phyloP scores from a whole-genome alignment of 805 yeast genomes.

The Pichia nakasei region DNA sequence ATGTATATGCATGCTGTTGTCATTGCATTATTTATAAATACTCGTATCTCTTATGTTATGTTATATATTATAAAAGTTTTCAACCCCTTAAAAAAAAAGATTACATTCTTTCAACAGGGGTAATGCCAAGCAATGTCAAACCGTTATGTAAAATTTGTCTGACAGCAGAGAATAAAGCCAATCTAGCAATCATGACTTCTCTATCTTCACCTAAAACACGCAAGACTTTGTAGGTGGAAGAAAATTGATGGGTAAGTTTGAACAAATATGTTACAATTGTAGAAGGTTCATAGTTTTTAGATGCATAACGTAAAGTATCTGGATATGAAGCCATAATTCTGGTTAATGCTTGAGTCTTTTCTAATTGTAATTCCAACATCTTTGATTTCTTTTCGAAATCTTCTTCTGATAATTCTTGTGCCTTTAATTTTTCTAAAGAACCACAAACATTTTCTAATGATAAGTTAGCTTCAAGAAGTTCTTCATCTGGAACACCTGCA shows the following conservation, averaged over 20 bases:
- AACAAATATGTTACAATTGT: slow-evolving; percentile 91
- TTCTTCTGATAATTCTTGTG: slow-evolving; percentile 19
- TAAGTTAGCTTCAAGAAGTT: slow-evolving; percentile 22
- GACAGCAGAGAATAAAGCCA: slow-evolving; percentile 85
- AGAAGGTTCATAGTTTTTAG: slow-evolving; percentile 82
- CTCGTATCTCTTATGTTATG: too few species aligned
- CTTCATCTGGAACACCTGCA: slow-evolving; percentile 38
- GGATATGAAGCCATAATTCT: slow-evolving; percentile 86
- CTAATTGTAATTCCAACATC: slow-evolving; percentile 20
- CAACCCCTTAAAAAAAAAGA: too few species aligned
- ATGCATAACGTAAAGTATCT: slow-evolving; percentile 75
- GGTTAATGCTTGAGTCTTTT: slow-evolving; percentile 43
- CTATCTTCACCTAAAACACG: slow-evolving; percentile 96
- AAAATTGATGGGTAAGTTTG: slow-evolving; percentile 85
- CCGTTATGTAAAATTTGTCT: slow-evolving; percentile 86
- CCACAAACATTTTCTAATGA: slow-evolving; percentile 25
- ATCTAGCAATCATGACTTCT: slow-evolving; percentile 80
- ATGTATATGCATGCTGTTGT: too few species aligned
- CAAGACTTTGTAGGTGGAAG: slow-evolving; percentile 89
- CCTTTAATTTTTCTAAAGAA: slow-evolving; percentile 19
- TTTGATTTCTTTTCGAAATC: slow-evolving; percentile 25
- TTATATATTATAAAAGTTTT: too few species aligned
- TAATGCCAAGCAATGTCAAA: slow-evolving; percentile 79
- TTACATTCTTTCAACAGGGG: slow-evolving; percentile 96
- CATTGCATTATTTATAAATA: too few species aligned